Percentiles rank a stretch among this genome's conserved stretches.
Conservation (phyloP, 495 filamentous ascomycete species). For the Xylaria grammica region DNA sequence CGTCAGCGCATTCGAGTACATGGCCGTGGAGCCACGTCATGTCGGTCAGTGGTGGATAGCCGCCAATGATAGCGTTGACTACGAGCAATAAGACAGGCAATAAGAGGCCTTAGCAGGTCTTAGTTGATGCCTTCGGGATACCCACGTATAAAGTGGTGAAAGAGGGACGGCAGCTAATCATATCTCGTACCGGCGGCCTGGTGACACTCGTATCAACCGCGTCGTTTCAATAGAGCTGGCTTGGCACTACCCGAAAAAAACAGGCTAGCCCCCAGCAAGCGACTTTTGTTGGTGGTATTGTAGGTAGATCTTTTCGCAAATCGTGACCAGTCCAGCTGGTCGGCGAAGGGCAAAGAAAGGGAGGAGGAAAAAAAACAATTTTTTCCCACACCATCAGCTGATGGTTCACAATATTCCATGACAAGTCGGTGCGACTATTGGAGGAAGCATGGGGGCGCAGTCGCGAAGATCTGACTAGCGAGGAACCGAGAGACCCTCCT, state of each 20-base stretch:
- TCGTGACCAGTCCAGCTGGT: constrained; percentile 2
- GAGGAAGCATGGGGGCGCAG: constrained; percentile 20
- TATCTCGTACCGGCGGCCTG: constrained; percentile 12
- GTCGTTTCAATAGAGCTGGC: constrained; percentile 4
- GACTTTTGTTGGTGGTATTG: constrained; percentile 9
- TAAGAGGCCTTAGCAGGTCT: neutral
- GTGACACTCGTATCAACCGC: constrained; percentile 7
- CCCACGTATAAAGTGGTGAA: constrained; percentile 3
- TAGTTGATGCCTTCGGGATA: constrained; percentile 1
- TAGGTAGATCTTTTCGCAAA: constrained; percentile 7
- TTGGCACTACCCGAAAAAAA: constrained; percentile 6
- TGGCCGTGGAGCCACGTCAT: constrained; percentile 23
- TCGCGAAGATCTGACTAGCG: constrained; percentile 17
- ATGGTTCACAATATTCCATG: constrained; percentile 14
- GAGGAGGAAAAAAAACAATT: neutral
- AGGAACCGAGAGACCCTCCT: neutral
- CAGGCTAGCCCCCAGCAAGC: neutral
- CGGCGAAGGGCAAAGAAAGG: neutral
- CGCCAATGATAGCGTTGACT: constrained; percentile 5
- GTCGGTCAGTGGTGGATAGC: constrained; percentile 9
- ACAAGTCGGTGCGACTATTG: constrained; percentile 9
- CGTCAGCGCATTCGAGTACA: constrained; percentile 17
- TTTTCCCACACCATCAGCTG: constrained; percentile 17
- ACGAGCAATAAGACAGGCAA: neutral
- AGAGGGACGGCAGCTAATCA: constrained; percentile 7